Evolutionary conservation across 2,329 filamentous ascomycete species (phyloP).

Genomic region (Ceratocystis cacaofunesta): DNA sequence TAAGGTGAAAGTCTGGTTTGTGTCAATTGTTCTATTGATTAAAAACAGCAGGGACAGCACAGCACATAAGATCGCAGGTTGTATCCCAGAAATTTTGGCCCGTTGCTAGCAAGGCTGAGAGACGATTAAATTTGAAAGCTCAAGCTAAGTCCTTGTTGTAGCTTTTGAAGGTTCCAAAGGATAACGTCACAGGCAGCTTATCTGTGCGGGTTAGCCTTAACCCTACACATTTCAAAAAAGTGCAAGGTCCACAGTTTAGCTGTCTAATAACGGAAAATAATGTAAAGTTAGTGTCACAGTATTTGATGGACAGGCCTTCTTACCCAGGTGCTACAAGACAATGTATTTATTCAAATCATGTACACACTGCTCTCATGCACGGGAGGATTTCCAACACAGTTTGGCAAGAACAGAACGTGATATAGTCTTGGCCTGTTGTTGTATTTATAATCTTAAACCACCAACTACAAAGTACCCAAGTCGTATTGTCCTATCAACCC

Average conservation of each 20-base stretch:
- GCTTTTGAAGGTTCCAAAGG: neutral
- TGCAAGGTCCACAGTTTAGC: too few species aligned
- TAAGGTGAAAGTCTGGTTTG: neutral
- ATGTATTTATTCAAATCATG: too few species aligned
- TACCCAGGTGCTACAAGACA: neutral
- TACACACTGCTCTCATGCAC: neutral
- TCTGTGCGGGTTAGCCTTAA: too few species aligned
- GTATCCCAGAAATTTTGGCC: too few species aligned
- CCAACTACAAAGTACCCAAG: neutral
- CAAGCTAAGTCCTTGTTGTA: neutral
- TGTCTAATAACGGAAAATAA: too few species aligned
- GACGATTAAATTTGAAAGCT: neutral
- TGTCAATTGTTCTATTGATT: neutral
- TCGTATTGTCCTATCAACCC: neutral
- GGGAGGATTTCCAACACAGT: neutral
- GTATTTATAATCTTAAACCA: neutral
- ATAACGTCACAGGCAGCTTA: neutral
- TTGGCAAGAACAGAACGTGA: neutral
- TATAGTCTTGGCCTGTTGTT: neutral
- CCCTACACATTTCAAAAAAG: too few species aligned
- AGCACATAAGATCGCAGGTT: too few species aligned
- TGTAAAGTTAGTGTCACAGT: neutral
- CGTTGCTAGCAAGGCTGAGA: neutral
- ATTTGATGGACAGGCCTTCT: neutral
- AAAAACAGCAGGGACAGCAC: too few species aligned